Evolutionary conservation across 345 rosid genomes (phyloP).

Genomic region (Salix udensis): DNA sequence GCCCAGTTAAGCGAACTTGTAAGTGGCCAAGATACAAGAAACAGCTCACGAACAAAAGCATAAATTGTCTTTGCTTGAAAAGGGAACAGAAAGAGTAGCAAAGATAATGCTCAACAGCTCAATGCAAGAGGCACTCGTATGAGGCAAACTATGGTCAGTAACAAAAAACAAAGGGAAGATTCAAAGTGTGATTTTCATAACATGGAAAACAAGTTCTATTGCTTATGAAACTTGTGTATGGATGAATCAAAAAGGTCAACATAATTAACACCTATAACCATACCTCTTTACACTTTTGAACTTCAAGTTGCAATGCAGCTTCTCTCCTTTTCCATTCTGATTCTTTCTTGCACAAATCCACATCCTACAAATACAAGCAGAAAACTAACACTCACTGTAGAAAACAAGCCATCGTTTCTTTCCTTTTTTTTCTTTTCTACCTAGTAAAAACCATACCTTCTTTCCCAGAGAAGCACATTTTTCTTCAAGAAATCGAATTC

Average conservation of each 20-base stretch:
- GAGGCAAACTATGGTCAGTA: background rate
- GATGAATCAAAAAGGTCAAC: background rate
- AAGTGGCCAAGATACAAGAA: background rate
- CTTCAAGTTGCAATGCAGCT: slow-evolving; percentile 39
- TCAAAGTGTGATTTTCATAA: background rate
- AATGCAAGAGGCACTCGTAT: background rate
- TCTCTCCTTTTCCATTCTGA: slow-evolving; percentile 51
- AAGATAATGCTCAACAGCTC: background rate
- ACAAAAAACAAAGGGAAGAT: background rate
- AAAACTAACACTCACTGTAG: background rate
- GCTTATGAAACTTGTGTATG: background rate
- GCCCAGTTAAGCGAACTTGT: background rate
- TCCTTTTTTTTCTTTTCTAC: background rate
- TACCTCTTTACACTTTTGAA: slow-evolving; percentile 52
- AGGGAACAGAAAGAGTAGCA: too few species aligned
- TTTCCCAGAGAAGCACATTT: slow-evolving; percentile 56
- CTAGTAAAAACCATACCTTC: slow-evolving; percentile 41
- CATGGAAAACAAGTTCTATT: background rate
- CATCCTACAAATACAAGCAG: slow-evolving; percentile 29
- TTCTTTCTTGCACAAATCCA: slow-evolving; percentile 44
- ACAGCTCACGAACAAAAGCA: background rate
- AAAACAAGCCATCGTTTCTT: background rate
- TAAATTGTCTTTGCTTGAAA: background rate
- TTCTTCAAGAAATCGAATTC: slow-evolving; percentile 56
- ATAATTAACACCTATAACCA: background rate